phyloP scores from a whole-genome alignment of 257 asterid species.

The Ballota nigra region DNA sequence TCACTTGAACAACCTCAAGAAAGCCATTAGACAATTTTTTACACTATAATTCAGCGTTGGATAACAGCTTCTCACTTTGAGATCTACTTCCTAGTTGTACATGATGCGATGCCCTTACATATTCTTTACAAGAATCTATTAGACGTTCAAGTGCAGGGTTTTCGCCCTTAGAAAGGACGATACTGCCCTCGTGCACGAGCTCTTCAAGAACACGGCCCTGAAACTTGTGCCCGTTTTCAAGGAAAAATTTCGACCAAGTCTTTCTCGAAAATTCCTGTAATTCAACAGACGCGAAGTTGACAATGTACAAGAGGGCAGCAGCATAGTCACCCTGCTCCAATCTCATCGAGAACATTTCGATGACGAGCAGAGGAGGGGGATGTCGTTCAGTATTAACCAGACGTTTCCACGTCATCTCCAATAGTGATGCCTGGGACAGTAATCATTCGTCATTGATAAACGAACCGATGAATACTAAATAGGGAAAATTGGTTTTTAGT shows the following conservation, averaged over 20 bases:
- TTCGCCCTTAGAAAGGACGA: constrained; percentile 25
- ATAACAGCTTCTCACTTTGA: constrained; percentile 15
- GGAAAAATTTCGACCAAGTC: constrained; percentile 63
- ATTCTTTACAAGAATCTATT: constrained; percentile 50
- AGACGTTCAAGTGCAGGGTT: constrained; percentile 45
- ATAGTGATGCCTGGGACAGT: constrained; percentile 44
- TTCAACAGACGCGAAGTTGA: constrained; percentile 42
- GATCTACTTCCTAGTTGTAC: constrained; percentile 9
- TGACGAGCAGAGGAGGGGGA: constrained; percentile 56
- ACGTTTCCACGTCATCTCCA: constrained; percentile 78
- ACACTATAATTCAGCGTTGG: constrained; percentile 12
- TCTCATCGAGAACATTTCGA: constrained; percentile 60
- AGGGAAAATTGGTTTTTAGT: background rate
- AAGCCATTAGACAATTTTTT: background rate
- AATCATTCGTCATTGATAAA: background rate
- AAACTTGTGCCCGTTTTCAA: constrained; percentile 42
- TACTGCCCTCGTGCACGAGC: constrained; percentile 37
- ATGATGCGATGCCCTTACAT: constrained; percentile 25
- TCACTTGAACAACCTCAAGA: background rate
- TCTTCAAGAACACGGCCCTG: constrained; percentile 34
- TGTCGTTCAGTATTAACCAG: constrained; percentile 45
- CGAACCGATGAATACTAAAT: background rate
- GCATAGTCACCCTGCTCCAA: constrained; percentile 49
- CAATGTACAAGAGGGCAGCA: constrained; percentile 53
- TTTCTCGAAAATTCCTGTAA: constrained; percentile 54